Percentiles rank a stretch among this genome's conserved stretches.
Conservation (phyloP, 352 stramenopile species). For the Phytophthora melonis region DNA sequence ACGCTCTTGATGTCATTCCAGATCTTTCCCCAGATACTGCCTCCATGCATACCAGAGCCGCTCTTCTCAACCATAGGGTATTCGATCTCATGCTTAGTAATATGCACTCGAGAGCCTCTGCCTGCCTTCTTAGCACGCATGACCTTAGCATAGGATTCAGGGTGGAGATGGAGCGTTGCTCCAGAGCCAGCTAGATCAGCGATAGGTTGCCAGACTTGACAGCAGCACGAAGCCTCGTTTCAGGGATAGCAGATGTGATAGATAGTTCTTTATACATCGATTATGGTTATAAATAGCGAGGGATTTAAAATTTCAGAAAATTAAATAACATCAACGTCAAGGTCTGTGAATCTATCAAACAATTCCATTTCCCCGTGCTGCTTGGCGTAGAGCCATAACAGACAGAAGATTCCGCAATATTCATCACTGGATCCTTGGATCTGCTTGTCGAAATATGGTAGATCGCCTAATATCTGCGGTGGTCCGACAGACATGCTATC, state of each 20-base stretch:
- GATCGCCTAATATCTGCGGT: constrained; percentile 6
- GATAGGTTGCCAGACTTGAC: constrained; percentile 3
- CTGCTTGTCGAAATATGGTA: constrained; percentile 6
- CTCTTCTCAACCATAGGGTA: too few species aligned
- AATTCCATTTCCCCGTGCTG: constrained; percentile 19
- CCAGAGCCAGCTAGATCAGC: constrained; percentile 13
- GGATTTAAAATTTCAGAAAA: constrained; percentile 5
- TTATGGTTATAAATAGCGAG: constrained; percentile 6
- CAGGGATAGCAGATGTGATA: constrained; percentile 13
- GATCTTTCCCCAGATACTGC: too few species aligned
- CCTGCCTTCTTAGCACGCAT: too few species aligned
- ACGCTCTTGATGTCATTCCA: too few species aligned
- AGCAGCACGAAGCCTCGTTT: neutral
- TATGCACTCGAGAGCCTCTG: too few species aligned
- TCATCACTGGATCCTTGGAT: neutral
- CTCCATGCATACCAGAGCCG: too few species aligned
- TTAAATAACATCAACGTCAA: constrained; percentile 11
- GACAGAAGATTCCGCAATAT: too few species aligned
- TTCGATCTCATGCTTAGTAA: too few species aligned
- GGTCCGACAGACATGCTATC: constrained; percentile 7
- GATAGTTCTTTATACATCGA: constrained; percentile 19
- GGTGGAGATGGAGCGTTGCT: too few species aligned
- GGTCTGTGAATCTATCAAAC: constrained; percentile 16
- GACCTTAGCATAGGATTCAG: too few species aligned
- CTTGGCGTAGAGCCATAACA: constrained; percentile 27